These are phyloP conservation scores for Biscogniauxia sp. DNA, from an alignment of 2,329 filamentous ascomycete species.

Conservation along the genomic window DNA sequence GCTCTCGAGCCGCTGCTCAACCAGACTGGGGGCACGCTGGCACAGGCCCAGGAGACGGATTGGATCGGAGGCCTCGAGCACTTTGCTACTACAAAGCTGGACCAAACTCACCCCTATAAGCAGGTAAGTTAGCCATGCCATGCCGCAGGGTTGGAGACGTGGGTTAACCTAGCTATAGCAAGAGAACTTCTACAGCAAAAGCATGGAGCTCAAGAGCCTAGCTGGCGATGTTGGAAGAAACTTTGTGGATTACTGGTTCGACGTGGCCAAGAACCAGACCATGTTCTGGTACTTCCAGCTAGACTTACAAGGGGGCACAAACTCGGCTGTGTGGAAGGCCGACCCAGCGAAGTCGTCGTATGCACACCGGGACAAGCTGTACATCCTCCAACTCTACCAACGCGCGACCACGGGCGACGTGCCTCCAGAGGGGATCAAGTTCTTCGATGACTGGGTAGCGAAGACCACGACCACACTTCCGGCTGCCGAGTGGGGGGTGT, in stretches of 20 bases:
- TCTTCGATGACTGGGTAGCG: conserved; percentile 29
- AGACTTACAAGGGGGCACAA: conserved; percentile 41
- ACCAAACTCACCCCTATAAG: conserved; percentile 29
- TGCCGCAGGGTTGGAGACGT: neutral
- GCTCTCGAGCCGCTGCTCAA: conserved; percentile 35
- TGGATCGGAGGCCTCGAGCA: conserved; percentile 34
- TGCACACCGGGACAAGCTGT: conserved; percentile 43
- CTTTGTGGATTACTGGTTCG: conserved; percentile 42
- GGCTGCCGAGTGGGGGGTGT: conserved; percentile 34
- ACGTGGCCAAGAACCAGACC: conserved; percentile 34
- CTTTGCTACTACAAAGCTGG: conserved; percentile 31
- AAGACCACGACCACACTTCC: conserved; percentile 22
- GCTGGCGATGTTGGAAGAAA: conserved; percentile 33
- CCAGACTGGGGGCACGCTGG: conserved; percentile 33
- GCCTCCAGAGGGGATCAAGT: conserved; percentile 23
- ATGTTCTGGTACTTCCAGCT: conserved; percentile 42
- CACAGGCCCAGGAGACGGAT: conserved; percentile 29
- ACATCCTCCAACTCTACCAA: conserved; percentile 50
- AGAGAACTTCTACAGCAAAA: conserved; percentile 43
- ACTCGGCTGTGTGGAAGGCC: conserved; percentile 35
- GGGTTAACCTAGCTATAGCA: conserved; percentile 30
- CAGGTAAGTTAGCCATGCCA: conserved; percentile 24
- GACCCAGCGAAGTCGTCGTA: conserved; percentile 36
- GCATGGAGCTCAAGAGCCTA: conserved; percentile 38
- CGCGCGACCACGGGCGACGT: conserved; percentile 32